Percentiles rank a stretch among this genome's conserved stretches.
Evolutionary conservation across 345 rosid species (phyloP).

Genomic region (Dimocarpus longan): DNA sequence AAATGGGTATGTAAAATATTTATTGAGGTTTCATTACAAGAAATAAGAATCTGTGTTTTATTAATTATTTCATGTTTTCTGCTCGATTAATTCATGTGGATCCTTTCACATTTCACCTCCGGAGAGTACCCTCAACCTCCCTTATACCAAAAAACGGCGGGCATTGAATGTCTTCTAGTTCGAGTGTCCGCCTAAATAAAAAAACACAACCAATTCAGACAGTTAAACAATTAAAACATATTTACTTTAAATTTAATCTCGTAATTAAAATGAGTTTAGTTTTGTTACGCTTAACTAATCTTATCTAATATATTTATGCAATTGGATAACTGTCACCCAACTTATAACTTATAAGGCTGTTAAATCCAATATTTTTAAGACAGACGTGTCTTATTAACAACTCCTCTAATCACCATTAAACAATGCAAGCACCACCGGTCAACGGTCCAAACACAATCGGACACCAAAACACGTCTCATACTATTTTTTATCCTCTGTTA

Average conservation of each 20-base stretch:
- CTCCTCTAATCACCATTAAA: neutral
- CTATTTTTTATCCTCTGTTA: neutral
- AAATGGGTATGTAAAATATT: too few relatives aligned
- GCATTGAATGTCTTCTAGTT: neutral
- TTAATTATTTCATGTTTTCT: neutral
- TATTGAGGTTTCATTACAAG: too few relatives aligned
- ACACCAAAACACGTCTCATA: neutral
- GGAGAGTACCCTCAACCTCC: neutral
- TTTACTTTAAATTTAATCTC: neutral
- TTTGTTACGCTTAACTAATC: too few relatives aligned
- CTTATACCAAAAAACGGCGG: neutral
- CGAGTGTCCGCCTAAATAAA: neutral
- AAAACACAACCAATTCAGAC: neutral
- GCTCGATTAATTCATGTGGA: neutral
- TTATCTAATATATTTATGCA: too few relatives aligned
- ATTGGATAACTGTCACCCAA: too few relatives aligned
- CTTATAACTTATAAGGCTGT: too few relatives aligned
- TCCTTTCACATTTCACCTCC: neutral
- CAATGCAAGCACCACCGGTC: conserved; percentile 15
- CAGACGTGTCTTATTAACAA: neutral
- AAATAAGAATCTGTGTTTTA: too few relatives aligned
- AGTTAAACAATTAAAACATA: neutral
- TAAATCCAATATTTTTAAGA: too few relatives aligned
- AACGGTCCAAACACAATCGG: conserved; percentile 3
- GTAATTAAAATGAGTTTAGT: neutral